Evolutionary conservation across 2,329 filamentous ascomycete genomes (phyloP).

Genomic region (Zymoseptoria crescenta): DNA sequence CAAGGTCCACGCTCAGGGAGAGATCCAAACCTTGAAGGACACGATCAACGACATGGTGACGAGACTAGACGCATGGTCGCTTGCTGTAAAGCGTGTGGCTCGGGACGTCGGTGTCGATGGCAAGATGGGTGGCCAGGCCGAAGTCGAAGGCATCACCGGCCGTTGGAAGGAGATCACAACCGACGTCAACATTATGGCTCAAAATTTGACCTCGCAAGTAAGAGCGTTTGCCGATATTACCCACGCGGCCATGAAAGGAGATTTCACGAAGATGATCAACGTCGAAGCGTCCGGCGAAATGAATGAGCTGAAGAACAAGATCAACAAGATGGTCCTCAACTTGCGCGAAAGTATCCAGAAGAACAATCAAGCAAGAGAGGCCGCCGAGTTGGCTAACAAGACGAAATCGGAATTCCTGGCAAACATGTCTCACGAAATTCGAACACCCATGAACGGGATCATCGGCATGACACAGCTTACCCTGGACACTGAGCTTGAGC

Average conservation of each 20-base stretch:
- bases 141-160: conserved; percentile 84
- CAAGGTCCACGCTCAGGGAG: conserved; percentile 87
- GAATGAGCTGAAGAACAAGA: conserved; percentile 98
- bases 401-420: conserved; percentile 98
- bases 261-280: conserved; percentile 94
- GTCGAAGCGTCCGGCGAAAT: conserved; percentile 97
- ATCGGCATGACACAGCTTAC: conserved; percentile 98
- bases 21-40: conserved; percentile 87
- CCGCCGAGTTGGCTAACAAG: conserved; percentile 92
- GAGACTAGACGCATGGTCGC: conserved; percentile 87
- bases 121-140: conserved; percentile 96
- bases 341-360: conserved; percentile 91
- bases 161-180: conserved; percentile 98
- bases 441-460: conserved; percentile 95
- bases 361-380: conserved; percentile 91
- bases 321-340: conserved; percentile 98
- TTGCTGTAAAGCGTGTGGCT: conserved; percentile 89
- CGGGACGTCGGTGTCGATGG: conserved; percentile 96
- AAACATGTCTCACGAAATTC: conserved; percentile 98
- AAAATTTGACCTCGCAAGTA: conserved; percentile 87
- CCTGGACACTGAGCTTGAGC: conserved; percentile 84
- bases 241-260: conserved; percentile 92
- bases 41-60: conserved; percentile 99
- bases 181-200: conserved; percentile 84
- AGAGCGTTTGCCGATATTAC: conserved; percentile 97